Percentiles rank a stretch among this genome's conserved stretches.
Conservation (phyloP, 208 protist genomes). For the Leishmania major region DNA sequence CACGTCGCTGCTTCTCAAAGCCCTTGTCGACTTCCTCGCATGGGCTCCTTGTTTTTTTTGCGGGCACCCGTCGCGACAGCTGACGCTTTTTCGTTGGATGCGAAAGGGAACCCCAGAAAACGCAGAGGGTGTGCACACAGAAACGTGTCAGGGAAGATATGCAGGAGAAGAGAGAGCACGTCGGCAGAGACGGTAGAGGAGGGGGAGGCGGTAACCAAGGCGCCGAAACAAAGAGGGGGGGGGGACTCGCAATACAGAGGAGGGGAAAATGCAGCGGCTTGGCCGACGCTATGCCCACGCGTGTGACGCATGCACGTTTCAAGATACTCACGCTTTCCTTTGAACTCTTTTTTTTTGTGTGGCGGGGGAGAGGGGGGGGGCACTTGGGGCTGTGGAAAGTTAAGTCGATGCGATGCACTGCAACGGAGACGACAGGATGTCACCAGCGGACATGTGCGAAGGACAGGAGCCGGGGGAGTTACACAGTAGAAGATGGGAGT, state of each 20-base stretch:
- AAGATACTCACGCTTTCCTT: background rate
- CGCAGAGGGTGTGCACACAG: background rate
- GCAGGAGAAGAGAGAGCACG: background rate
- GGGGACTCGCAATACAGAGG: background rate
- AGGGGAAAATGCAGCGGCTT: background rate
- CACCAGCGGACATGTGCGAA: background rate
- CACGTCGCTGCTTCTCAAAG: background rate
- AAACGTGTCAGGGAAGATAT: background rate
- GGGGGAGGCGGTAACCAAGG: background rate
- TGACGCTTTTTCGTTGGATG: background rate
- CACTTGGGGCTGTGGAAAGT: background rate
- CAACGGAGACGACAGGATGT: no score
- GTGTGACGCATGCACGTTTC: background rate
- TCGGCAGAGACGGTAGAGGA: background rate
- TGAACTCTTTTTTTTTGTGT: no score
- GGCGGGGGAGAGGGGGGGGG: no score
- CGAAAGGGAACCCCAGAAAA: background rate
- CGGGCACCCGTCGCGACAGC: background rate
- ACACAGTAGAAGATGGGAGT: no score
- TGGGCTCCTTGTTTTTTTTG: background rate
- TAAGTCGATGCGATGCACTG: background rate
- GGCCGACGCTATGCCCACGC: background rate
- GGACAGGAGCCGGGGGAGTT: background rate
- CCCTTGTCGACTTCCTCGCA: background rate
- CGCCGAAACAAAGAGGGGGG: background rate